Conservation (phyloP, 768 basidiomycete genomes). For the Symmetrospora coprosmae region DNA sequence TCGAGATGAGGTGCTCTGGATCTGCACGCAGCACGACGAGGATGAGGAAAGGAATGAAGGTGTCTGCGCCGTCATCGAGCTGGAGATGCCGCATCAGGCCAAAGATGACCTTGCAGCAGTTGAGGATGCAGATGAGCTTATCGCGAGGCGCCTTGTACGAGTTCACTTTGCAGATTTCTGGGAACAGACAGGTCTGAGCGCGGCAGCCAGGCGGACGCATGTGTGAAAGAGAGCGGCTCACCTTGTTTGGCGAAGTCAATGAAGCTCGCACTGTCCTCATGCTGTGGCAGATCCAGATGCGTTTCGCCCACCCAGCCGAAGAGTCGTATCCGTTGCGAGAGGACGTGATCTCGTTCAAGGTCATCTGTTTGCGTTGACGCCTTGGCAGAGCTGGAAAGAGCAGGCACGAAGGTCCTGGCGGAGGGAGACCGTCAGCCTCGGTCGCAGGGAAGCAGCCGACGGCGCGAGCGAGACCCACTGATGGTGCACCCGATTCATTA, state of each 20-base stretch:
- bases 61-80: conserved; percentile 54
- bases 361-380: conserved; percentile 60
- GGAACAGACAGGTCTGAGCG: conserved; percentile 20
- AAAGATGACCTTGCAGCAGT: conserved; percentile 98
- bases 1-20: conserved; percentile 79
- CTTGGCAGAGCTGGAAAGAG: conserved; percentile 46
- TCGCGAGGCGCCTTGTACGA: conserved; percentile 98
- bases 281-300: conserved; percentile 69
- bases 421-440: background rate
- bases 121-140: conserved; percentile 91
- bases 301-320: conserved; percentile 80
- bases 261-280: conserved; percentile 4
- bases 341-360: conserved; percentile 82
- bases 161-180: conserved; percentile 83
- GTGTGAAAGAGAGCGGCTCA: background rate
- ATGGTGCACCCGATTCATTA: conserved; percentile 94
- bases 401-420: conserved; percentile 78
- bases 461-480: conserved; percentile 51
- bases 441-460: background rate
- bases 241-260: conserved; percentile 67
- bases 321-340: conserved; percentile 73
- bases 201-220: background rate
- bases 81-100: conserved; percentile 39
- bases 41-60: conserved; percentile 86
- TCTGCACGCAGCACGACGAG: conserved; percentile 89